phyloP scores from a whole-genome alignment of 2,329 filamentous ascomycete genomes.

The Botrytis aclada region DNA sequence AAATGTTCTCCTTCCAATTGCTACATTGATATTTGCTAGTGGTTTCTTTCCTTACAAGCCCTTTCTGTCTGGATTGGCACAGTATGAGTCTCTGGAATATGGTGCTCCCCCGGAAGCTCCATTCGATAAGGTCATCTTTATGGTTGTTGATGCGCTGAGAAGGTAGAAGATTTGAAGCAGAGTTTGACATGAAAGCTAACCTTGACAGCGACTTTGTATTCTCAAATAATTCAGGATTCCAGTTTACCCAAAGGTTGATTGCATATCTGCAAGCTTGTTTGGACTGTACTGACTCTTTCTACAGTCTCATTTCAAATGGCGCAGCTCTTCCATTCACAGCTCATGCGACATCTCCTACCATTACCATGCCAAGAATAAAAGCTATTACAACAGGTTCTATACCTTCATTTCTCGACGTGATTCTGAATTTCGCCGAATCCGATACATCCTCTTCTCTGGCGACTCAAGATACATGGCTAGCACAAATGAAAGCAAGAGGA shows the following conservation, averaged over 20 bases:
- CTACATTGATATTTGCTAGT: slow-evolving; percentile 73
- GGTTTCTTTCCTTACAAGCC: slow-evolving; percentile 99
- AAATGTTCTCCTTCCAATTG: slow-evolving; percentile 74
- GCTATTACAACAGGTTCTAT: slow-evolving; percentile 96
- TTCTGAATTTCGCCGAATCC: slow-evolving; percentile 92
- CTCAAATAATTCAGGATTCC: slow-evolving; percentile 73
- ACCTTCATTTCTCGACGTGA: slow-evolving; percentile 96
- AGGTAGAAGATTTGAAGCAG: slow-evolving; percentile 54
- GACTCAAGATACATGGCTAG: slow-evolving; percentile 91
- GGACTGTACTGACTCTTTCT: slow-evolving; percentile 16
- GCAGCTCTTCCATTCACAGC: slow-evolving; percentile 90
- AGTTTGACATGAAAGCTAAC: slow-evolving; percentile 29
- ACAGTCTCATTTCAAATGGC: slow-evolving; percentile 54
- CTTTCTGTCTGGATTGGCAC: slow-evolving; percentile 79
- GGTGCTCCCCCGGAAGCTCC: slow-evolving; percentile 59
- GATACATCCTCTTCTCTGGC: slow-evolving; percentile 87
- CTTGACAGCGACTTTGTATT: slow-evolving; percentile 84
- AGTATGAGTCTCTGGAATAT: slow-evolving; percentile 56
- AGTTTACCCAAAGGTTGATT: slow-evolving; percentile 77
- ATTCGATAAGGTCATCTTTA: slow-evolving; percentile 90
- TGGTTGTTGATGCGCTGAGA: slow-evolving; percentile 94
- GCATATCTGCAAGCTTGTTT: neutral
- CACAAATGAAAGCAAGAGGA: slow-evolving; percentile 76
- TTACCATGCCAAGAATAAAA: slow-evolving; percentile 97
- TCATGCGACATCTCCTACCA: slow-evolving; percentile 92